Evolutionary conservation across 495 filamentous ascomycete species (phyloP), one percentile per base, ranked within the genome.

Genomic region (Daldinia caldariorum): DNA sequence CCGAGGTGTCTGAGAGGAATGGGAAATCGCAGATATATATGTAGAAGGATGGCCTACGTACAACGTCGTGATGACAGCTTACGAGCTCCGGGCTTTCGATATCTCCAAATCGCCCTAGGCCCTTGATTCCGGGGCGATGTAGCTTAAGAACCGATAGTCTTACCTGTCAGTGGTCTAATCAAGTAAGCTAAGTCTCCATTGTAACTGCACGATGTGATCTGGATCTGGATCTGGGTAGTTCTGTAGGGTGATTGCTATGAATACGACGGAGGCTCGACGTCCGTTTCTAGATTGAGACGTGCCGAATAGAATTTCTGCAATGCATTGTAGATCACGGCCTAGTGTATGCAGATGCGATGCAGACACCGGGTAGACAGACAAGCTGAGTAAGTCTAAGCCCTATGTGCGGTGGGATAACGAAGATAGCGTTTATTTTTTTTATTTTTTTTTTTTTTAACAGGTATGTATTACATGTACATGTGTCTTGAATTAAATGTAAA

Each of bases 301-400:
- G 37, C 49, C 55, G 60, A 34, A 35, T 50, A 61, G 70, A 49
- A 41, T 18, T 57, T 22, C 64, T 67, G 69, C 69, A 67, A 72
- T 67, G 69, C 69, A 68, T n/a, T 12, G 63, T 67, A 72, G 69
- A 68, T 72, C 69, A 54, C 63, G 43, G 41, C 22, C 16, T 50
- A 22, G 47, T 35, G 32, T 53, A 62, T 67, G 69, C 66, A 69
- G 66, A 63, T 31, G 54, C 29, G 47, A 63, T 59, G 69, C 69
- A 63, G 35, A 34, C 47, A n/a, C 59, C 59, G 60, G 14, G 14
- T 38, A 34, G 35, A 38, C 39, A 39, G 6, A 37, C 51, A 51
- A 22, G 41, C 41, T 31, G 57, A 50, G 39, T 14, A 26, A 20
- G 58, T 14, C 54, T 59, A 58, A 62, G 47, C 63, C 58, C 1